Evolutionary conservation across 2,329 filamentous ascomycete genomes (phyloP).

Genomic region (Colletotrichum liriopes): DNA sequence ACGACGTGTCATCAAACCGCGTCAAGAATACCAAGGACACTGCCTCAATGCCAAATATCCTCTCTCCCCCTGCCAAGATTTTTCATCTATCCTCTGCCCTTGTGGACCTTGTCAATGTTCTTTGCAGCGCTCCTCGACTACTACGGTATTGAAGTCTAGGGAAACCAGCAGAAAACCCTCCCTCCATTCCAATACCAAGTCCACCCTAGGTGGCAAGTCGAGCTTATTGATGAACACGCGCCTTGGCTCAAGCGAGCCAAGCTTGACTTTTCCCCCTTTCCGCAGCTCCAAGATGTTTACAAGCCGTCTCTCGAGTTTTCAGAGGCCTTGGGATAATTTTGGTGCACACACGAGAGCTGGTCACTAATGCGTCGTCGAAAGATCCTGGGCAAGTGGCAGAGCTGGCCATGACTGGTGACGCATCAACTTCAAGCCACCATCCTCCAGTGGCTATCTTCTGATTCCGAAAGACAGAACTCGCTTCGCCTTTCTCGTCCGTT

Average conservation of each 20-base stretch:
- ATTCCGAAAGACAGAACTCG: background rate
- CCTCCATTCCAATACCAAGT: conserved; percentile 14
- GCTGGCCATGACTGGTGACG: background rate
- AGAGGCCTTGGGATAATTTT: background rate
- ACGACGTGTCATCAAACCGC: background rate
- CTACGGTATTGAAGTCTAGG: background rate
- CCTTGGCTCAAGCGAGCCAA: conserved; percentile 22
- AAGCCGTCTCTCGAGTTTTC: background rate
- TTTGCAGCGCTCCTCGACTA: background rate
- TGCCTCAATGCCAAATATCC: conserved; percentile 15
- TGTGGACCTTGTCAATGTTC: background rate
- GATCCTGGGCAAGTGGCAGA: background rate
- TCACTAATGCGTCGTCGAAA: background rate
- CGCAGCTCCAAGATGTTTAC: background rate
- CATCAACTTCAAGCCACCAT: background rate
- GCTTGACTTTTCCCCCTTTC: conserved; percentile 9
- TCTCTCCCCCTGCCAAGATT: conserved; percentile 30
- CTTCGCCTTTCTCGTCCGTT: background rate
- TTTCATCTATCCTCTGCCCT: background rate
- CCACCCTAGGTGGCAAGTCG: background rate
- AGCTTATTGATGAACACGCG: background rate
- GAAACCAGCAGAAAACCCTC: background rate
- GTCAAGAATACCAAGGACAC: conserved; percentile 4
- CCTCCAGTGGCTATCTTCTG: background rate
- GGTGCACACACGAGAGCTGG: background rate